A percentile compares a stretch with the other conserved stretches of the same genome.
These are phyloP conservation scores for Paecilomyces sp. DNA, from an alignment of 2,329 filamentous ascomycete genomes.

Conservation along the genomic window DNA sequence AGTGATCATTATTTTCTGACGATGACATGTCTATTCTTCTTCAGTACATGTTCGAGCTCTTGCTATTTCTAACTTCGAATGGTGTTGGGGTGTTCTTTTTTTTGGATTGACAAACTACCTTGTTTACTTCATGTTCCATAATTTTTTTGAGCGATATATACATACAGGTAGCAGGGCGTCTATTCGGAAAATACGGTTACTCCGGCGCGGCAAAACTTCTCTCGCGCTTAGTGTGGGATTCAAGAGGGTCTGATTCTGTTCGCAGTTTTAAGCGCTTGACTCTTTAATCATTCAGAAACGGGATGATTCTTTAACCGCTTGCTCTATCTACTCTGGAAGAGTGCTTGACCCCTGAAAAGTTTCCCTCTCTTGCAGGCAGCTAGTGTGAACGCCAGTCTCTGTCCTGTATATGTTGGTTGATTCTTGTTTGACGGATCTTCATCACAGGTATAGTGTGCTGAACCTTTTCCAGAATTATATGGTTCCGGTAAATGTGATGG, in stretches of 20 bases:
- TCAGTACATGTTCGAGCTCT: not conserved
- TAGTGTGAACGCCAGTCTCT: not conserved
- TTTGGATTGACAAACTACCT: not conserved
- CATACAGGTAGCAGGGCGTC: conserved; percentile 1
- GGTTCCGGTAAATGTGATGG: not conserved
- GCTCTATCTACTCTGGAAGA: not conserved
- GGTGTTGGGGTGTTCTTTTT: not conserved
- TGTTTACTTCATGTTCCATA: not conserved
- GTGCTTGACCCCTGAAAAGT: not conserved
- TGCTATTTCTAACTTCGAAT: not conserved
- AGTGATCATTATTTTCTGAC: not conserved
- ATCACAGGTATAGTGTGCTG: not conserved
- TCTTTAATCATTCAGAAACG: not conserved
- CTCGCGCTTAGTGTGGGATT: not conserved
- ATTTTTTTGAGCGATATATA: not conserved
- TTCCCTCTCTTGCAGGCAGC: not conserved
- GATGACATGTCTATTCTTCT: not conserved
- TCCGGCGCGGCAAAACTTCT: not conserved
- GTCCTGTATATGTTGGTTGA: not conserved
- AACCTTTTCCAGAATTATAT: not conserved
- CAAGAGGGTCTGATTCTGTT: not conserved
- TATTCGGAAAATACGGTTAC: not conserved
- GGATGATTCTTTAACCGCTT: not conserved
- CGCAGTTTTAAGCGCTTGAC: not conserved
- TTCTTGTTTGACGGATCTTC: not conserved